Evolutionary conservation across 257 asterid species (phyloP).

Genomic region (Lycium ferocissimum): DNA sequence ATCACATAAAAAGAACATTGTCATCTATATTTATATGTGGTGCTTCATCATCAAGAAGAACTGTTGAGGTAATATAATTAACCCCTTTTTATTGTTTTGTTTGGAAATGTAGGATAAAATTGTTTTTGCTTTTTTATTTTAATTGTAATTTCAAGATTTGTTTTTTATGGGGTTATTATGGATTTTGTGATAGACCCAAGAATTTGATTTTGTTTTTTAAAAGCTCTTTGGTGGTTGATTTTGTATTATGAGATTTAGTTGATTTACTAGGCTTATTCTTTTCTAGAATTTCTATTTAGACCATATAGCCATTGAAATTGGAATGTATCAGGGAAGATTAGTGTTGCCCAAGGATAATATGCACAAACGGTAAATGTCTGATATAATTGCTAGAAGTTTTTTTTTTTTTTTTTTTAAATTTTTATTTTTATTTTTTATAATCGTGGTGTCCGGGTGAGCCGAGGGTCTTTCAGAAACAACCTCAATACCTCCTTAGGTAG

Average conservation of each 20-base stretch:
- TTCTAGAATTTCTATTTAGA: background rate
- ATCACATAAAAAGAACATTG: conserved; percentile 36
- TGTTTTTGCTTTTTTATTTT: background rate
- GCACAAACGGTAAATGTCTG: background rate
- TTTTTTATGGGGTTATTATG: background rate
- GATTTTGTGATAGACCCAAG: background rate
- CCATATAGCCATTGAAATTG: no score
- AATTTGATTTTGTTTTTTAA: background rate
- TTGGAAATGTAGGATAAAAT: conserved; percentile 23
- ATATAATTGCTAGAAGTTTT: background rate
- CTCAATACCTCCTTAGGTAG: no score
- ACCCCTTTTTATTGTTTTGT: conserved; percentile 7
- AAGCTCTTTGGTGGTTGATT: background rate
- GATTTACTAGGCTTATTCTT: background rate
- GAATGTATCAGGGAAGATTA: background rate
- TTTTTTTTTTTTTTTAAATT: background rate
- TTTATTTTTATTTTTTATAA: background rate
- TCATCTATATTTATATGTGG: conserved; percentile 48
- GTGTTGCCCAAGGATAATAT: background rate
- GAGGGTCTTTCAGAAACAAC: no score
- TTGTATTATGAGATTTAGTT: background rate
- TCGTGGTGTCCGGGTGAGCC: no score
- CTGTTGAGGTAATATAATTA: conserved; percentile 34
- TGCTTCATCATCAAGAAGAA: conserved; percentile 38
- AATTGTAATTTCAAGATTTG: conserved; percentile 7